These are phyloP conservation scores for Bretschneidera sinensis DNA, from an alignment of 345 rosid genomes.

Conservation along the genomic window DNA sequence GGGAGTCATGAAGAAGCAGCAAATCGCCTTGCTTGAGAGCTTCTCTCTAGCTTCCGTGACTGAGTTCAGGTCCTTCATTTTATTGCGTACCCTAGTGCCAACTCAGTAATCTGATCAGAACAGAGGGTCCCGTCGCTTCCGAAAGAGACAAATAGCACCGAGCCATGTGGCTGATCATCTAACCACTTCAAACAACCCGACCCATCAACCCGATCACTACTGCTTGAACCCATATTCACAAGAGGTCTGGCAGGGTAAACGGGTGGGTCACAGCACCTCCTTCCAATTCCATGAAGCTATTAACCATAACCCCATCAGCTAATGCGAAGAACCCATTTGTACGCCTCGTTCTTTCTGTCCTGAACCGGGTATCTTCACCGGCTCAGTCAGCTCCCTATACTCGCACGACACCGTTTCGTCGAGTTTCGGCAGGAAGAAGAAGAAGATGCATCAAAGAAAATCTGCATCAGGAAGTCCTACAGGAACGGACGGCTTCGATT, in stretches of 20 bases:
- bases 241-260: conserved; percentile 69
- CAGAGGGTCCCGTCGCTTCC: conserved; percentile 93
- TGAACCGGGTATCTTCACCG: conserved; percentile 47
- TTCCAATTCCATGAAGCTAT: conserved; percentile 56
- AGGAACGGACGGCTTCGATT: too few species aligned
- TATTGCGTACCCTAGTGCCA: conserved; percentile 57
- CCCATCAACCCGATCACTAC: neutral
- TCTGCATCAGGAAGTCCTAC: conserved; percentile 29
- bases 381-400: conserved; percentile 53
- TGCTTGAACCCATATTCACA: conserved; percentile 33
- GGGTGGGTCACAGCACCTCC: conserved; percentile 42
- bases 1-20: too few species aligned
- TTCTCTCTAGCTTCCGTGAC: too few species aligned
- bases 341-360: conserved; percentile 58
- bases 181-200: conserved; percentile 66
- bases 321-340: conserved; percentile 47
- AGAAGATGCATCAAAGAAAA: conserved; percentile 42
- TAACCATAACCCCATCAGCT: conserved; percentile 60
- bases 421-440: conserved; percentile 41
- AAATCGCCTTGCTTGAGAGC: too few species aligned
- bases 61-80: too few species aligned
- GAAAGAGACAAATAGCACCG: conserved; percentile 78
- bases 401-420: conserved; percentile 49
- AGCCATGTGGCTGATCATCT: conserved; percentile 70
- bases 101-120: conserved; percentile 50